A percentile compares a stretch with the other conserved stretches of the same genome.
Conservation (phyloP, 495 filamentous ascomycete species). For the Neurospora tetraspora region DNA sequence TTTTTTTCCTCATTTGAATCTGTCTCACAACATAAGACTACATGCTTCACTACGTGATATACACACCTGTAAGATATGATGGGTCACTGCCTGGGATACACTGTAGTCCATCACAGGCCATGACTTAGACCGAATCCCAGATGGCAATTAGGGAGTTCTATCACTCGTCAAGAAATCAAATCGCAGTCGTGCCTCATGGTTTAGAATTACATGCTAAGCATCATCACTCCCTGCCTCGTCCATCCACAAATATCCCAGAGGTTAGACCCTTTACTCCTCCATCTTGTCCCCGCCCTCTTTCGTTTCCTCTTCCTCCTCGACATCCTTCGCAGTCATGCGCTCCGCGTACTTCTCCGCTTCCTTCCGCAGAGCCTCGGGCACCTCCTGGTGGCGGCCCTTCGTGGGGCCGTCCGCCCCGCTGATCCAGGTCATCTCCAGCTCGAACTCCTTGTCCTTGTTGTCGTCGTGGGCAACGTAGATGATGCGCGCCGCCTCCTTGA, state of each 20-base stretch:
- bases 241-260: neutral
- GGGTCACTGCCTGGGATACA: neutral
- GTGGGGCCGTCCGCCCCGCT: constrained; percentile 74
- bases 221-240: neutral
- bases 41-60: neutral
- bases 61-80: neutral
- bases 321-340: constrained; percentile 64
- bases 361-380: constrained; percentile 77
- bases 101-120: neutral
- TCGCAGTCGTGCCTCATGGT: neutral
- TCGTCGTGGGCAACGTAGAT: constrained; percentile 96
- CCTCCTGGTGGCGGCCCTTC: constrained; percentile 81
- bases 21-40: neutral
- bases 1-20: neutral
- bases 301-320: constrained; percentile 57
- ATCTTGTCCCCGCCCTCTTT: constrained; percentile 52
- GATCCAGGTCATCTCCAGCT: constrained; percentile 98
- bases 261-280: constrained; percentile 49
- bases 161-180: neutral
- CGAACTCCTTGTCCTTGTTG: constrained; percentile 96
- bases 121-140: neutral
- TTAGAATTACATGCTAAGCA: neutral
- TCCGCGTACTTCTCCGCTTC: constrained; percentile 87
- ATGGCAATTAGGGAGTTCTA: neutral
- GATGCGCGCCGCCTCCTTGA: constrained; percentile 93